Percentiles rank a stretch among this genome's conserved stretches.
Evolutionary conservation across 1,139 yeast genomes (phyloP).

Genomic region (Yamadazyma triangularis): DNA sequence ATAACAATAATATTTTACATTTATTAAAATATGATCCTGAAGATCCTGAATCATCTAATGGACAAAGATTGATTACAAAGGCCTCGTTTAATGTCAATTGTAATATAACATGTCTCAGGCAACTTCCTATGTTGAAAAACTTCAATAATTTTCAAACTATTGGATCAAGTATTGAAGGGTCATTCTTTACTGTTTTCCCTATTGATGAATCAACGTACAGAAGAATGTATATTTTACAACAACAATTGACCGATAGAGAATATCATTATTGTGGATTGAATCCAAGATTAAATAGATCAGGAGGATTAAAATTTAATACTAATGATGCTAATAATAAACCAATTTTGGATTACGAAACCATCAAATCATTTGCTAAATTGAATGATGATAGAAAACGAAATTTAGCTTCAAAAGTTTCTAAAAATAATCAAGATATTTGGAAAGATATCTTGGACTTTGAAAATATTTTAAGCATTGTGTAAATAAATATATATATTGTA

Average conservation of each 20-base stretch:
- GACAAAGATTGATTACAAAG: constrained; percentile 67
- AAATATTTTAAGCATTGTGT: constrained; percentile 15
- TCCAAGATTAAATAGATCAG: constrained; percentile 65
- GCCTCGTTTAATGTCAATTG: constrained; percentile 71
- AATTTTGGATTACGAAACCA: constrained; percentile 56
- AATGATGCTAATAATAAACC: constrained; percentile 46
- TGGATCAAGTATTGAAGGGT: constrained; percentile 78
- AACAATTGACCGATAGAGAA: constrained; percentile 76
- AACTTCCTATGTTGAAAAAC: constrained; percentile 45
- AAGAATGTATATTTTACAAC: constrained; percentile 79
- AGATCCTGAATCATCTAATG: constrained; percentile 77
- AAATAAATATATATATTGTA: no score
- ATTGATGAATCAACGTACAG: constrained; percentile 72
- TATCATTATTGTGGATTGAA: constrained; percentile 75
- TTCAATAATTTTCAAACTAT: constrained; percentile 48
- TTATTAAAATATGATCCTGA: constrained; percentile 88
- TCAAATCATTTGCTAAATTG: constrained; percentile 48
- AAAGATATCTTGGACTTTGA: constrained; percentile 59
- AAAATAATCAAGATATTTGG: constrained; percentile 57
- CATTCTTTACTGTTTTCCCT: constrained; percentile 71
- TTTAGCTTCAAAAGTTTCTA: constrained; percentile 54
- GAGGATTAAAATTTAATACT: constrained; percentile 37
- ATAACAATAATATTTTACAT: constrained; percentile 65
- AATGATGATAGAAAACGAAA: constrained; percentile 53
- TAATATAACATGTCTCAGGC: constrained; percentile 52